phyloP scores from a whole-genome alignment of 75 land plant genomes.

The Pinus albicaulis region DNA sequence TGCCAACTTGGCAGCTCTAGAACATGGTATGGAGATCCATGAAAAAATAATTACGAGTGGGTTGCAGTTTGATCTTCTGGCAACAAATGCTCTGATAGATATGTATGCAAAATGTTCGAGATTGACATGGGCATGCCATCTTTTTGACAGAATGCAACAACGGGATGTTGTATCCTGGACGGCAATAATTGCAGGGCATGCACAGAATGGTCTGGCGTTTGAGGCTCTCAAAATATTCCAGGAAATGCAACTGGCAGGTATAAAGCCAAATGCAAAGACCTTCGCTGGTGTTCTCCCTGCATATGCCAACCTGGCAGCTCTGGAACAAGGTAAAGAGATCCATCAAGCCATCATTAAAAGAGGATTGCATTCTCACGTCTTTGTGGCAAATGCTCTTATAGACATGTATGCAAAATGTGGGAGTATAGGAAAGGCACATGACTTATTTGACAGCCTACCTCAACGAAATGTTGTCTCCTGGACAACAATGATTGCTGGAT shows the following conservation, averaged over 20 bases:
- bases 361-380: constrained; percentile 21
- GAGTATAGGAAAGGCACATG: constrained; percentile 10
- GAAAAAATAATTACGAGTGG: background rate
- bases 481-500: constrained; percentile 44
- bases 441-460: constrained; percentile 19
- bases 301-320: constrained; percentile 12
- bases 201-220: constrained; percentile 4
- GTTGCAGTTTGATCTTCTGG: background rate
- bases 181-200: constrained; percentile 9
- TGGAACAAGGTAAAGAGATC: constrained; percentile 17
- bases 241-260: constrained; percentile 5
- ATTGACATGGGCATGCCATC: too few species aligned
- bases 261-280: constrained; percentile 18
- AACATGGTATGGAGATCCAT: constrained; percentile 14
- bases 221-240: background rate
- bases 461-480: constrained; percentile 30
- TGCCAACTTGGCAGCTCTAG: constrained; percentile 14
- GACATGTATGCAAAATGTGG: constrained; percentile 28
- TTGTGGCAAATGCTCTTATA: constrained; percentile 28
- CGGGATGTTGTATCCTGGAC: constrained; percentile 25
- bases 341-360: constrained; percentile 25
- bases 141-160: background rate
- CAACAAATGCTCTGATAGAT: too few species aligned
- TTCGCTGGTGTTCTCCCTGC: constrained; percentile 24
- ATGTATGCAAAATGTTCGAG: too few species aligned